Evolutionary conservation across 192 early-diverging fungal species (phyloP).

Genomic region (Chytriomyces sp.): DNA sequence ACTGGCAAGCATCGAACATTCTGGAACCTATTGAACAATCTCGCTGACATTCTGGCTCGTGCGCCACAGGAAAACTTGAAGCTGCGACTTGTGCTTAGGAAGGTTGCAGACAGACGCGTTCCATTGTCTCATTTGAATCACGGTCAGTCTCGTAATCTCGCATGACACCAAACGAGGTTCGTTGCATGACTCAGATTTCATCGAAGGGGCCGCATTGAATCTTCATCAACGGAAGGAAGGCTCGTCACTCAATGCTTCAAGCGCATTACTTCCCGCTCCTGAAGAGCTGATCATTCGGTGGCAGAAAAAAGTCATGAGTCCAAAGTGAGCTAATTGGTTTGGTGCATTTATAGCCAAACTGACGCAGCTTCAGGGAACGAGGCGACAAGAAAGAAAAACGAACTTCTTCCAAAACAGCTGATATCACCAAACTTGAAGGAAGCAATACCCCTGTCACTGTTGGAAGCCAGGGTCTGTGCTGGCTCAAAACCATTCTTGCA

Average conservation of each 20-base stretch:
- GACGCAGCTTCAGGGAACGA: neutral
- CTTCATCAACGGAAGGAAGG: conserved; percentile 11
- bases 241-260: neutral
- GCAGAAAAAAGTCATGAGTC: conserved; percentile 36
- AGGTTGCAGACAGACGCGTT: conserved; percentile 32
- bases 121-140: conserved; percentile 26
- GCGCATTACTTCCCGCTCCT: conserved; percentile 15
- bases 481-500: no score
- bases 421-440: no score
- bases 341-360: neutral
- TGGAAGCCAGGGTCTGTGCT: no score
- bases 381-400: neutral
- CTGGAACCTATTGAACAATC: neutral
- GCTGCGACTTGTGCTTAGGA: conserved; percentile 13
- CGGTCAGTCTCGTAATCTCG: conserved; percentile 1
- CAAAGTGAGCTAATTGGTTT: conserved; percentile 2
- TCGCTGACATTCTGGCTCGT: neutral
- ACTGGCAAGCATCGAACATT: conserved; percentile 1
- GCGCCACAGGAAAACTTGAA: conserved; percentile 30
- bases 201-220: neutral
- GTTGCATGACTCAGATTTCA: no score
- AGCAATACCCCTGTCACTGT: no score
- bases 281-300: conserved; percentile 17
- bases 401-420: no score
- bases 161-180: neutral